Evolutionary conservation across 2,329 filamentous ascomycete genomes (phyloP).

Genomic region (Aspergillus fijiensis): DNA sequence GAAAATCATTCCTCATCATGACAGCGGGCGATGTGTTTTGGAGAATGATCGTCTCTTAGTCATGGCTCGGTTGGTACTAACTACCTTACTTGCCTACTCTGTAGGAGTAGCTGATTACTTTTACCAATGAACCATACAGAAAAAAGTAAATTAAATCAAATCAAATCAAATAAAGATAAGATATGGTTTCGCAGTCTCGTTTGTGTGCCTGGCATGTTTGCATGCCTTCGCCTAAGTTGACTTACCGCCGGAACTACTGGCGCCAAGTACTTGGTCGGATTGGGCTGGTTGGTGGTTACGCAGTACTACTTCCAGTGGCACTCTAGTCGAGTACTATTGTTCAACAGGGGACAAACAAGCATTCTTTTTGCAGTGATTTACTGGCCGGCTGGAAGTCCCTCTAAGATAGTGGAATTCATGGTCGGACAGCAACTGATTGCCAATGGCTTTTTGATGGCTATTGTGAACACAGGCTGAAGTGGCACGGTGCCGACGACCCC

Average conservation of each 20-base stretch:
- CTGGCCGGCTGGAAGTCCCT: neutral
- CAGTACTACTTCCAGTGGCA: neutral
- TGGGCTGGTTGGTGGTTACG: neutral
- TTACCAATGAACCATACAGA: neutral
- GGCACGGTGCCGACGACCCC: too few species aligned
- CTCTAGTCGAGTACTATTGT: neutral
- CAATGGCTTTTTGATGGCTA: neutral
- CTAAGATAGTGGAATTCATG: neutral
- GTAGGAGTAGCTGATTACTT: neutral
- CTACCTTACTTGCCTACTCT: too few species aligned
- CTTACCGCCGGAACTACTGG: neutral
- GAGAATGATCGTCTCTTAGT: neutral
- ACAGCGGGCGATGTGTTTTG: neutral
- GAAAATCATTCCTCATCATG: constrained; percentile 1
- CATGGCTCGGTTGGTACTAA: neutral
- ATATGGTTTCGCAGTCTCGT: neutral
- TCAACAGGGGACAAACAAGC: neutral
- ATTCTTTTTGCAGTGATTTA: neutral
- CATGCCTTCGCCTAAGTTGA: neutral
- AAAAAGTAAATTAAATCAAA: neutral
- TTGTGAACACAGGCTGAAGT: neutral
- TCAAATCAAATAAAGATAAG: neutral
- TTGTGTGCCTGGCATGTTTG: constrained; percentile 4
- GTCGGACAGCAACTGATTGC: neutral
- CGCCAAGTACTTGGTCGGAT: neutral